Evolutionary conservation across 1,284 basidiomycete species (phyloP), one percentile per base, ranked within the genome.

Genomic region (Tilletia caries): DNA sequence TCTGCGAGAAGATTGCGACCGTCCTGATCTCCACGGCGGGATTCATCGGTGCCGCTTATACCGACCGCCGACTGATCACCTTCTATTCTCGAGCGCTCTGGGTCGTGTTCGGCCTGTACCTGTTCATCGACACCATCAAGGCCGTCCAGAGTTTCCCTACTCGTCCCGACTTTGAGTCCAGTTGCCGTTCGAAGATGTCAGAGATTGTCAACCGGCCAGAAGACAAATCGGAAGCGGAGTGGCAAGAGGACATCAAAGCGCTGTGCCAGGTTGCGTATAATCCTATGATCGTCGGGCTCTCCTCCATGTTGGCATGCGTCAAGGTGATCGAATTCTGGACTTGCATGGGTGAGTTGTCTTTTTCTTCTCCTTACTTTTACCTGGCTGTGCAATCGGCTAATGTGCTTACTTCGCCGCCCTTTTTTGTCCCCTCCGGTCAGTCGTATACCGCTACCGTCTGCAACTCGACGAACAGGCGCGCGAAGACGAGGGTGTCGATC

Each of bases 311-410:
- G 23, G n/a, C 13, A 18, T 15, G n/a, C 25, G 52, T 54, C 52
- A 54, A 54, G 52, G 13, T 54, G n/a, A 27, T 54, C 25, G 23
- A 54, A 29, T 23, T 54, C 25, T 54, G 52, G 52, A 54, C 52
- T 29, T 54, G 52, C 52, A 54, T 54, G 52, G 27, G 52, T 54
- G 13, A 23, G 52, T 54, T 15, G 15, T 41, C 37, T 10, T 10
- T 15, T 10, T 41, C 37, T 0, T 15, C 37, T 41, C 37, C 15
- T 41, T 15, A 41, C 37, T 41, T 41, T 41, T 41, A 10, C 37
- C 15, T n/a, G n/a, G n/a, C n/a, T n/a, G 37, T 15, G 37, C 37
- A 10, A 6, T 10, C 0, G 37, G 37, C 37, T 41, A 10, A 50
- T 8, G 48, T 20, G 10, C 25, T 27, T 27, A 18, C 3, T 27